Base-by-base conservation (phyloP, 768 basidiomycete genomes). In the Rhodotorula taiwanensis region DNA sequence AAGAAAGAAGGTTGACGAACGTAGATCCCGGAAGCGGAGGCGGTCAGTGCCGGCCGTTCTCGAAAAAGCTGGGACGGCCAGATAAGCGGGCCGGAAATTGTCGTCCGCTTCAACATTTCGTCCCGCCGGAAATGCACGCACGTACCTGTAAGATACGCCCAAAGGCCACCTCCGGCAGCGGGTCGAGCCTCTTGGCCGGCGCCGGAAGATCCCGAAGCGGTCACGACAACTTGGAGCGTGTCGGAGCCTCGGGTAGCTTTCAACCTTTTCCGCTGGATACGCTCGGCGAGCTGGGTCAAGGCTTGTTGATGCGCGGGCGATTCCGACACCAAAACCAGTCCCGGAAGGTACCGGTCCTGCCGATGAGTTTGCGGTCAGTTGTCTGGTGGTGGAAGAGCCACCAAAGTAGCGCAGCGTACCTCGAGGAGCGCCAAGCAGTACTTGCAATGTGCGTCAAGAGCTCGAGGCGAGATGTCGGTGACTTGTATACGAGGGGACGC, bases 221-320 rank as follows among this genome's bases (percentile, higher is more conserved):
- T n/a, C n/a, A n/a, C n/a, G n/a, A n/a, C n/a, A n/a, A n/a, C n/a
- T n/a, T 39, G 10, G 10, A 39, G 36, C 36, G 36, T 10, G 36
- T 39, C 36, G 10, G 36, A 39, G 9, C 36, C 36, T 16, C 64
- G 58, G 25, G 54, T 60, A 13, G 28, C 15, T 36, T 65, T 65
- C 54, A 60, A 60, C 11, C 64, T 28, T 30, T 42, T 41, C 28
- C 64, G 36, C 44, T 65, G 60, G 41, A 65, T 58, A 28, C 27
- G 25, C 43, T 65, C 64, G 4, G 58, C 64, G 33, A 65, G 50
- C 1, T 43, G 18, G 1, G 59, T 58, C 14, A 65, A 34, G 20
- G 52, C 55, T 7, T 48, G 48, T 4, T 50, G 48, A 15, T n/a
- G 15, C 1, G 39, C 1, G 4, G 57, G 41, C 1, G 36, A 14